Conservation (phyloP, 257 asterid species). For the Fraxinus pennsylvanica region DNA sequence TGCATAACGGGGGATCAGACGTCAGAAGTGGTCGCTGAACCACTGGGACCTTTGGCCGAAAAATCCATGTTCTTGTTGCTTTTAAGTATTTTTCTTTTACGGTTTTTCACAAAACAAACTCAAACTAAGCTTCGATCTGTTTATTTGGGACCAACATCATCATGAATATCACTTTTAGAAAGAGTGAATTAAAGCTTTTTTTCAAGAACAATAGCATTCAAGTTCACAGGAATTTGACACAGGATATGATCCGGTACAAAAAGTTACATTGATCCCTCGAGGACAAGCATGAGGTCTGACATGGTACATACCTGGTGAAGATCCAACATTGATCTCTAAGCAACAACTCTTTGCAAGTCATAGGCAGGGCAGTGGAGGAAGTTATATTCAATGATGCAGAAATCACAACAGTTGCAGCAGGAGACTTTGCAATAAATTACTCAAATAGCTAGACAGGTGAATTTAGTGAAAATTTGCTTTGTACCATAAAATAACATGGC, state of each 20-base stretch:
- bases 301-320: conserved; percentile 61
- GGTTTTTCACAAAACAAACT: no score
- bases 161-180: neutral
- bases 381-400: conserved; percentile 65
- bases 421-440: conserved; percentile 63
- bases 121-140: no score
- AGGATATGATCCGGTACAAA: conserved; percentile 64
- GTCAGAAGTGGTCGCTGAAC: no score
- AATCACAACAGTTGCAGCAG: conserved; percentile 69
- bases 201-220: neutral
- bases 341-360: conserved; percentile 63
- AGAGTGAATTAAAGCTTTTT: neutral
- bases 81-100: no score
- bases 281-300: conserved; percentile 81
- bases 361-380: conserved; percentile 74
- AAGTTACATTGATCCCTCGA: conserved; percentile 72
- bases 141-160: no score
- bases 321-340: conserved; percentile 53
- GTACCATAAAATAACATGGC: neutral
- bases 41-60: no score
- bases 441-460: conserved; percentile 56
- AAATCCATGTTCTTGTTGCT: no score
- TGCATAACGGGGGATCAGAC: no score
- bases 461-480: neutral
- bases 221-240: conserved; percentile 53